These are phyloP conservation scores for Zopfochytrium polystomum DNA, from an alignment of 371 early-diverging fungal species.

Conservation along the genomic window DNA sequence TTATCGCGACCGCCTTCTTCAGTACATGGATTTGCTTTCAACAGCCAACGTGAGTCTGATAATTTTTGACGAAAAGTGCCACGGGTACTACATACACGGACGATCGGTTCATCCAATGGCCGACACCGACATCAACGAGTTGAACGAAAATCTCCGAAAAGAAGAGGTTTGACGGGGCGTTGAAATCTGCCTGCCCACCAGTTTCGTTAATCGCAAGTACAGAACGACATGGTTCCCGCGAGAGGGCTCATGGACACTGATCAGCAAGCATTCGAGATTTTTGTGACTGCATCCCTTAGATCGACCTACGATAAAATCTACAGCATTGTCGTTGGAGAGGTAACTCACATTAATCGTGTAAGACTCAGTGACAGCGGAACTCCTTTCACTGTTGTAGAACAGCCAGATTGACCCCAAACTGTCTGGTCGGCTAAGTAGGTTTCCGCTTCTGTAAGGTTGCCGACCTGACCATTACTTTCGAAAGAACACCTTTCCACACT, in stretches of 20 bases:
- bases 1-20: slow-evolving; percentile 43
- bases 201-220: not conserved
- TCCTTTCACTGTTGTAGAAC: not conserved
- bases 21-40: slow-evolving; percentile 48
- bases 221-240: slow-evolving; percentile 50
- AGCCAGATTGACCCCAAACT: not conserved
- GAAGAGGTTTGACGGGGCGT: slow-evolving; percentile 36
- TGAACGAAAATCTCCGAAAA: slow-evolving; percentile 39
- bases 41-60: slow-evolving; percentile 48
- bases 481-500: slow-evolving; percentile 3
- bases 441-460: not conserved
- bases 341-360: slow-evolving; percentile 12
- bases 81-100: slow-evolving; percentile 57
- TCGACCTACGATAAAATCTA: slow-evolving; percentile 45
- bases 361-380: no score
- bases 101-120: slow-evolving; percentile 45
- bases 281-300: slow-evolving; percentile 35
- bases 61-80: slow-evolving; percentile 48
- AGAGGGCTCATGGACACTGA: slow-evolving; percentile 49
- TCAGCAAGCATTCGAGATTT: slow-evolving; percentile 49
- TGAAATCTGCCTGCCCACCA: not conserved
- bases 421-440: not conserved
- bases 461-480: not conserved
- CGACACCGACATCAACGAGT: slow-evolving; percentile 45
- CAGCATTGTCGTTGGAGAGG: slow-evolving; percentile 31